Conservation (phyloP, 495 filamentous ascomycete genomes). For the Rhizodiscina lignyota region DNA sequence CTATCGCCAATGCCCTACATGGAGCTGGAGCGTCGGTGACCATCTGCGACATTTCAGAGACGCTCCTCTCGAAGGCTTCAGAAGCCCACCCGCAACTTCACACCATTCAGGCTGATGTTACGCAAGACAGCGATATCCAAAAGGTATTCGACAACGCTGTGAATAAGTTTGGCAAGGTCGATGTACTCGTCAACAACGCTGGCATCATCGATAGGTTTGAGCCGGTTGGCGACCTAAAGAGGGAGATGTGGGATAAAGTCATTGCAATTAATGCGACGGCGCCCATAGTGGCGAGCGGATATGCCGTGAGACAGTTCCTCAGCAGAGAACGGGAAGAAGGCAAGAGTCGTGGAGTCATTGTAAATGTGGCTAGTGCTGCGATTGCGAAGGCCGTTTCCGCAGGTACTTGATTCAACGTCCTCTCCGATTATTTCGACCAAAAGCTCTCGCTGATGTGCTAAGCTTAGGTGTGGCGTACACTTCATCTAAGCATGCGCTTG, state of each 20-base stretch:
- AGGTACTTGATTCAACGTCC: no score
- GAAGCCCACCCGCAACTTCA: conserved; percentile 7
- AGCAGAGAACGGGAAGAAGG: conserved; percentile 6
- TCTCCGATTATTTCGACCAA: background rate
- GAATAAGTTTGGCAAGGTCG: conserved; percentile 16
- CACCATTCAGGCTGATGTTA: conserved; percentile 11
- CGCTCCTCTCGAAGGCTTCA: conserved; percentile 5
- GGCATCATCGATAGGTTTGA: conserved; percentile 36
- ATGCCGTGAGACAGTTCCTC: conserved; percentile 32
- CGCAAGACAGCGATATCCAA: conserved; percentile 6
- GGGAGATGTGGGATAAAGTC: conserved; percentile 37
- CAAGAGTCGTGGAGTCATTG: conserved; percentile 31
- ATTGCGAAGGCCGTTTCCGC: no score
- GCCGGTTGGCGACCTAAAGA: conserved; percentile 32
- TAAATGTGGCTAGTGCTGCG: background rate
- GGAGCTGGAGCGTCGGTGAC: conserved; percentile 14
- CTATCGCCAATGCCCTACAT: conserved; percentile 10
- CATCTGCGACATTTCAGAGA: conserved; percentile 12
- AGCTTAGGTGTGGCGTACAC: conserved; percentile 36
- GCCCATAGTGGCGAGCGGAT: conserved; percentile 34
- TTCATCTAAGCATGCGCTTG: conserved; percentile 33
- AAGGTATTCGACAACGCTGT: conserved; percentile 7
- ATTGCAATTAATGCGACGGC: conserved; percentile 44
- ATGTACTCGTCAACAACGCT: conserved; percentile 35
- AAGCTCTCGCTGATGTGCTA: no score